Evolutionary conservation across 768 basidiomycete species (phyloP).

Genomic region (Trametes gibbosa): DNA sequence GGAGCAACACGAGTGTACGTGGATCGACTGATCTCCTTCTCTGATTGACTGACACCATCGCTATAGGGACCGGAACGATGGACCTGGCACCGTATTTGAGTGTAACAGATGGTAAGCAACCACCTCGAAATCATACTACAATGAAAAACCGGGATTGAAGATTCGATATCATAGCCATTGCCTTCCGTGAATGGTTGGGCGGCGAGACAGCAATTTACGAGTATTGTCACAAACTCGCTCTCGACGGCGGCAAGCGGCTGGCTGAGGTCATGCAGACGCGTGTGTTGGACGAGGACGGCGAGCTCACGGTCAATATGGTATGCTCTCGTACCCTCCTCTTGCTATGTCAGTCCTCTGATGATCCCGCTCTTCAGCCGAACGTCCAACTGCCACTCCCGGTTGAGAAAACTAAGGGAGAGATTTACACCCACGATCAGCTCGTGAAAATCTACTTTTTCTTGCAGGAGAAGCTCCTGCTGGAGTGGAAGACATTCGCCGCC

Average conservation of each 20-base stretch:
- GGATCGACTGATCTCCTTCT: too few species aligned
- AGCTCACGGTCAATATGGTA: conserved; percentile 73
- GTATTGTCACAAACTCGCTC: conserved; percentile 69
- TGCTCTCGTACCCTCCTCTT: neutral
- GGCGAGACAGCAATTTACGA: conserved; percentile 70
- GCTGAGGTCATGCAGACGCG: conserved; percentile 59
- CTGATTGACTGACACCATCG: neutral
- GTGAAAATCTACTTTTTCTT: conserved; percentile 16
- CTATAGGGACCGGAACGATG: conserved; percentile 61
- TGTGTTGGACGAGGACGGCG: conserved; percentile 57
- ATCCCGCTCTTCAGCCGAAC: conserved; percentile 31
- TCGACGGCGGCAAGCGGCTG: conserved; percentile 60
- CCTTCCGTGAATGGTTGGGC: conserved; percentile 71
- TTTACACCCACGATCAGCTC: conserved; percentile 18
- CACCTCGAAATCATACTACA: neutral
- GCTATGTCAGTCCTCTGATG: neutral
- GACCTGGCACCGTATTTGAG: conserved; percentile 55
- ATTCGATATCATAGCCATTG: conserved; percentile 45
- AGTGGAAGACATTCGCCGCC: conserved; percentile 31
- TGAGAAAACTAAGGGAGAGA: conserved; percentile 12
- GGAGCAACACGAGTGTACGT: conserved; percentile 24
- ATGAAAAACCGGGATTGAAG: neutral
- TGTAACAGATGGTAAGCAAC: conserved; percentile 46
- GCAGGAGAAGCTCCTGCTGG: conserved; percentile 24
- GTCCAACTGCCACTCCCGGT: conserved; percentile 40